phyloP scores from a whole-genome alignment of 768 basidiomycete species.

The Lentinula edodes region DNA sequence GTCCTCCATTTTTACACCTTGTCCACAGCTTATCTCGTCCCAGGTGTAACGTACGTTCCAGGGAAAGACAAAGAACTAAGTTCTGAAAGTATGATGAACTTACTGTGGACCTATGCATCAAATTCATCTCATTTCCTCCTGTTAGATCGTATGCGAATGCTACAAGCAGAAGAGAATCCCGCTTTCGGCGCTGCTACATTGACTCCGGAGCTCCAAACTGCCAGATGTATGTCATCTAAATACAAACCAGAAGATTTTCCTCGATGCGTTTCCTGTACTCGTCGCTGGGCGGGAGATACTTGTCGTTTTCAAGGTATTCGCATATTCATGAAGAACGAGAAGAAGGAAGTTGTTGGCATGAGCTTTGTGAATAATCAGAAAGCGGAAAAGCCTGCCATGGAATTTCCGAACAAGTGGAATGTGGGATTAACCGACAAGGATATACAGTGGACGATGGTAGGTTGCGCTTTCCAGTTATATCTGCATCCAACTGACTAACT shows the following conservation, averaged over 20 bases:
- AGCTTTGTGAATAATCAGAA: slow-evolving; percentile 65
- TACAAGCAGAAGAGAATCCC: slow-evolving; percentile 18
- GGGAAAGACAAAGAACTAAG: slow-evolving; percentile 44
- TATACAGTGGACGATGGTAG: slow-evolving; percentile 58
- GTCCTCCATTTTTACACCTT: slow-evolving; percentile 8
- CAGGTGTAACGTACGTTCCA: slow-evolving; percentile 37
- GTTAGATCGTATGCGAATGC: slow-evolving; percentile 22
- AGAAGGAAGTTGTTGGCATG: slow-evolving; percentile 56
- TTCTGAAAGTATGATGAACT: slow-evolving; percentile 26
- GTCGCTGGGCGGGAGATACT: slow-evolving; percentile 84
- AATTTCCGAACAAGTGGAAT: slow-evolving; percentile 68
- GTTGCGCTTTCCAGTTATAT: not conserved
- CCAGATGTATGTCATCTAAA: slow-evolving; percentile 80
- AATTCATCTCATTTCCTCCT: not conserved
- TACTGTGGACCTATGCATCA: slow-evolving; percentile 1
- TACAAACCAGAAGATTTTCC: slow-evolving; percentile 71
- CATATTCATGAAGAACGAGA: slow-evolving; percentile 61
- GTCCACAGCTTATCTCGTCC: slow-evolving; percentile 38
- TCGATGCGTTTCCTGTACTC: slow-evolving; percentile 78
- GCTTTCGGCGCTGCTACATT: slow-evolving; percentile 18
- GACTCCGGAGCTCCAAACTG: slow-evolving; percentile 67
- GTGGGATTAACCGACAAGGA: slow-evolving; percentile 42
- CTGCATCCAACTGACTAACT: slow-evolving; percentile 2
- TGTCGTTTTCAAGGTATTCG: slow-evolving; percentile 85
- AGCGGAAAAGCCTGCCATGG: slow-evolving; percentile 53